Evolutionary conservation across 2,329 filamentous ascomycete genomes (phyloP), one percentile per base, ranked within the genome.

Genomic region (Alternaria ethzedia): DNA sequence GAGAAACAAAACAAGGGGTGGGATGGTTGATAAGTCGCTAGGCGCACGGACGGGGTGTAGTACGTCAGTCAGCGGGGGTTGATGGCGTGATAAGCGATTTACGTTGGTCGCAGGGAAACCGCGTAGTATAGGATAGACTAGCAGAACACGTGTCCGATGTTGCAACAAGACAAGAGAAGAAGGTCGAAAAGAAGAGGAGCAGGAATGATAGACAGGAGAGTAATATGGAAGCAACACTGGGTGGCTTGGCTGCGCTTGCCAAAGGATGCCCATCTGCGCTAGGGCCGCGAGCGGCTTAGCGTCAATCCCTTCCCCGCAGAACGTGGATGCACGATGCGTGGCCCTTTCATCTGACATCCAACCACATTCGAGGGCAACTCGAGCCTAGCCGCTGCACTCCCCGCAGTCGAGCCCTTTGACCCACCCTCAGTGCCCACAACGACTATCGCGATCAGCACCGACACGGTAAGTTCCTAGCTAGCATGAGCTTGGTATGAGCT

Each of bases 281-380:
- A 73, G 60, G 26, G 52, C 65, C 51, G 13, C 1, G 25, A 65
- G 25, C 8, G 69, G 73, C 52, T 60, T 74, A 70, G 74, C 66
- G 36, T 63, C 49, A 17, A 49, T 45, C 54, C 43, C 17, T 78
- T 77, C 77, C 76, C 77, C 77, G 77, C 77, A 79, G 74, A 77
- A 61, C 66, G 55, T 56, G 64, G 66, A 75, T 67, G 71, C 75
- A 30, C 57, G 62, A 51, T 51, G 49, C 65, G 47, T 54, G 54
- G 57, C 36, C 58, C 52, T 54, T 54, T 54, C 57, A 59, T 30
- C 54, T 54, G 47, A 49, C 50, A 46, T 58, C 67, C 65, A 69
- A 68, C 61, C 65, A 68, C 21, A 57, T 45, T n/a, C 30, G 23
- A 15, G 26, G n/a, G 41, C 59, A 59, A 36, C 50, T 50, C 54